phyloP scores from a whole-genome alignment of 2,329 filamentous ascomycete genomes.

The Verticillium klebahnii region DNA sequence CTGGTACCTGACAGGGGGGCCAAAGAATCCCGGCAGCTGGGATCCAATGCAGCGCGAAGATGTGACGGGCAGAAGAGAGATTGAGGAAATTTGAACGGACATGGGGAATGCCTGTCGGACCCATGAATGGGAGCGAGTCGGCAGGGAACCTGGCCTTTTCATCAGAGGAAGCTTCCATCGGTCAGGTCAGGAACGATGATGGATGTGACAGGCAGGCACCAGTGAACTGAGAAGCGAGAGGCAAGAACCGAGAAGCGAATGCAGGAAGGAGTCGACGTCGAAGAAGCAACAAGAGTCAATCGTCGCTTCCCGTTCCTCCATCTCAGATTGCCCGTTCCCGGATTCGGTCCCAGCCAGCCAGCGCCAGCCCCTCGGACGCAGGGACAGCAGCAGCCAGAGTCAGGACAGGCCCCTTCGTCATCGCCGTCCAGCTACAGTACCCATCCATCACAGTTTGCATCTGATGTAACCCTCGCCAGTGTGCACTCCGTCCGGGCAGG shows the following conservation, averaged over 20 bases:
- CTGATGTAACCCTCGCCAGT: conserved; percentile 1
- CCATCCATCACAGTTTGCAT: not conserved
- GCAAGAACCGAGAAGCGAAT: not conserved
- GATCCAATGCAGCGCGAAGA: conserved; percentile 9
- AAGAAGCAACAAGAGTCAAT: not conserved
- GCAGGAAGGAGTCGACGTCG: not conserved
- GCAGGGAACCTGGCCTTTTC: not conserved
- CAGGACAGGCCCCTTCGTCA: not conserved
- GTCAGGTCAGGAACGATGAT: not conserved
- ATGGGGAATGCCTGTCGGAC: conserved; percentile 9
- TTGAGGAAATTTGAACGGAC: conserved; percentile 3
- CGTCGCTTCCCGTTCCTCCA: not conserved
- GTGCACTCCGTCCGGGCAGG: not conserved
- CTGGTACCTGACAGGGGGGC: not conserved
- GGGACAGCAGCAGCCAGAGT: not conserved
- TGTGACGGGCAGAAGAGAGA: conserved; percentile 6
- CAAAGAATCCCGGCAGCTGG: not conserved
- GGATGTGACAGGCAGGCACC: not conserved
- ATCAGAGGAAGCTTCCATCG: not conserved
- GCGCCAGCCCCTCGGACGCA: not conserved
- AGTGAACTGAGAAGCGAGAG: not conserved
- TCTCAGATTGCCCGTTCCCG: not conserved
- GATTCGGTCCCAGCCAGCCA: not conserved
- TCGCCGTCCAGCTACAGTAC: not conserved
- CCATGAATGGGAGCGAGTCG: not conserved